Evolutionary conservation across 768 basidiomycete genomes (phyloP).

Genomic region (Suillus occidentalis): DNA sequence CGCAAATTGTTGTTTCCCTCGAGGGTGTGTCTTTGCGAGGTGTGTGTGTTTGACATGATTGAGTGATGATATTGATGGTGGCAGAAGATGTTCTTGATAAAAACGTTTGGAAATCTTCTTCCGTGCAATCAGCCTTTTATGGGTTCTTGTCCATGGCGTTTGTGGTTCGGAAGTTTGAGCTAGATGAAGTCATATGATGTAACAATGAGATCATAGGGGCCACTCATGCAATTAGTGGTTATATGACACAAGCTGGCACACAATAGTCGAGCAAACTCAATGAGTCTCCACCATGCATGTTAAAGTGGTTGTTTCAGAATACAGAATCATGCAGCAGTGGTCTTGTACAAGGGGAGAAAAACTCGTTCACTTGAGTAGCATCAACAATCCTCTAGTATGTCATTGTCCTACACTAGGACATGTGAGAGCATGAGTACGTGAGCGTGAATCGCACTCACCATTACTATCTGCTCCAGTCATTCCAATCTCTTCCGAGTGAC

Average conservation of each 20-base stretch:
- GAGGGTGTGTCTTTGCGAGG: conserved; percentile 20
- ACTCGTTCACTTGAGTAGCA: neutral
- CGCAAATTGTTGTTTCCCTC: conserved; percentile 13
- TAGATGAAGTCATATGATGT: neutral
- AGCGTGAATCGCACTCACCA: neutral
- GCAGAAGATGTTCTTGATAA: neutral
- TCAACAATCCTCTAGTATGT: neutral
- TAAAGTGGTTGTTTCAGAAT: neutral
- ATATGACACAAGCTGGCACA: neutral
- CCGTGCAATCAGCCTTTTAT: neutral
- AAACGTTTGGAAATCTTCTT: neutral
- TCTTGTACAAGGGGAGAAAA: neutral
- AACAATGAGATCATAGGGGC: neutral
- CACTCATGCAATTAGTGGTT: neutral
- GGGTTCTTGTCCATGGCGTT: neutral
- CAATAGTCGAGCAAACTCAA: neutral
- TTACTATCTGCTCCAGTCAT: neutral
- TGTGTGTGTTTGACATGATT: conserved; percentile 15
- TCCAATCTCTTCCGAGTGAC: neutral
- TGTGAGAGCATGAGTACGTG: neutral
- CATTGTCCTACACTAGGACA: neutral
- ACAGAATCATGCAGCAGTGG: neutral
- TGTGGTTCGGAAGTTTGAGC: neutral
- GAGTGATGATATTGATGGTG: neutral
- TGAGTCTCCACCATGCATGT: neutral